Evolutionary conservation across 371 early-diverging fungal species (phyloP).

Genomic region (Actinomortierella wolfii): DNA sequence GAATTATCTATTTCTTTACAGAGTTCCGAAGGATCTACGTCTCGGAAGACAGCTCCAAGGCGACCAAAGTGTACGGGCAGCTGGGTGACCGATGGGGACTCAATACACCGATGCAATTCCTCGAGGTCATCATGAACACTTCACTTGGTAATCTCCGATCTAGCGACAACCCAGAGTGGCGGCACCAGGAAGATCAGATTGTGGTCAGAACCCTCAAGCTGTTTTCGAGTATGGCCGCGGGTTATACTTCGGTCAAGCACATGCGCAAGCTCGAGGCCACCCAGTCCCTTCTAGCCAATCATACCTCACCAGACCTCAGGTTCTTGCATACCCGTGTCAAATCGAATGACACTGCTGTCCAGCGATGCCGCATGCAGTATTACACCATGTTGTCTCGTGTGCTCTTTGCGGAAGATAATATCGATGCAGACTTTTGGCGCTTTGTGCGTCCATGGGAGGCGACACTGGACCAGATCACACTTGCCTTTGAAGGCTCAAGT

Average conservation of each 20-base stretch:
- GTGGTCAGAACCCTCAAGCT: slow-evolving; percentile 65
- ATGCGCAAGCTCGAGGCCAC: slow-evolving; percentile 75
- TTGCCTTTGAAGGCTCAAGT: slow-evolving; percentile 53
- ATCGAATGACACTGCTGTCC: slow-evolving; percentile 37
- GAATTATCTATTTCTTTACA: slow-evolving; percentile 79
- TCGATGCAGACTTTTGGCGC: slow-evolving; percentile 65
- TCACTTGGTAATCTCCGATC: slow-evolving; percentile 49
- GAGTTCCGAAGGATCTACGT: slow-evolving; percentile 82
- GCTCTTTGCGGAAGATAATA: slow-evolving; percentile 73
- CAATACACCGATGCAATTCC: slow-evolving; percentile 47
- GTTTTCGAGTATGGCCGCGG: slow-evolving; percentile 81
- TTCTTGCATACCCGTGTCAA: slow-evolving; percentile 68
- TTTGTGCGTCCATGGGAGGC: slow-evolving; percentile 75
- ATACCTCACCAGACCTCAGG: slow-evolving; percentile 67
- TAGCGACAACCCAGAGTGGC: slow-evolving; percentile 56
- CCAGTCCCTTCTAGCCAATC: slow-evolving; percentile 69
- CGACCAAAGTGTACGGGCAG: slow-evolving; percentile 60
- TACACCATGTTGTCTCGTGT: slow-evolving; percentile 78
- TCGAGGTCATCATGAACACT: slow-evolving; percentile 71
- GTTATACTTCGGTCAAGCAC: slow-evolving; percentile 76
- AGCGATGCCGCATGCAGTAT: slow-evolving; percentile 63
- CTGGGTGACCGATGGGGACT: slow-evolving; percentile 34
- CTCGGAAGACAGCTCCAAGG: slow-evolving; percentile 59
- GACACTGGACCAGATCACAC: slow-evolving; percentile 54
- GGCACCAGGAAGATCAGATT: slow-evolving; percentile 53